These are phyloP conservation scores for Cercospora zeae-maydis DNA, from an alignment of 2,329 filamentous ascomycete species.

Conservation along the genomic window DNA sequence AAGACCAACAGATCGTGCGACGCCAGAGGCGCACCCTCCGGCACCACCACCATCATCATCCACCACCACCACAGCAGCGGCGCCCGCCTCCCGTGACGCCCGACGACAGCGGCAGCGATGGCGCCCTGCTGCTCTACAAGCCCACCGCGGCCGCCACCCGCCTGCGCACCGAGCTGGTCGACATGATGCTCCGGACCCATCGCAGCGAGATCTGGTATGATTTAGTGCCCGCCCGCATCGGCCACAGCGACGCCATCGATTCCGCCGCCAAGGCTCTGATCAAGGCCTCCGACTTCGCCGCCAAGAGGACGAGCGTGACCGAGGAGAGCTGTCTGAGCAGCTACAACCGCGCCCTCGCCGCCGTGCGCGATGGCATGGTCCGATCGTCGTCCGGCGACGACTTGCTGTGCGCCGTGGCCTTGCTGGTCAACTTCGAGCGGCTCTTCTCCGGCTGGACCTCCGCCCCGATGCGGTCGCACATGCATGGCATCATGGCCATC, in stretches of 20 bases:
- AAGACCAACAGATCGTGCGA: slow-evolving; percentile 9
- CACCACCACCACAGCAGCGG: background rate
- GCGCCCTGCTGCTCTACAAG: slow-evolving; percentile 12
- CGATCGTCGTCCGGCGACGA: slow-evolving; percentile 13
- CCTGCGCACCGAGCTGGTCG: slow-evolving; percentile 12
- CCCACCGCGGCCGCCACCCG: slow-evolving; percentile 14
- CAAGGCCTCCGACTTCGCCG: slow-evolving; percentile 15
- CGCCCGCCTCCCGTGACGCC: background rate
- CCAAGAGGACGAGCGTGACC: slow-evolving; percentile 12
- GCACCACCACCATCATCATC: background rate
- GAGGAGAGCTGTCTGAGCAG: slow-evolving; percentile 20
- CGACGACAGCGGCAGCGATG: slow-evolving; percentile 1
- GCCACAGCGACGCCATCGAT: slow-evolving; percentile 19
- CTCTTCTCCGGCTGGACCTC: slow-evolving; percentile 20
- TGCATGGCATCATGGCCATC: slow-evolving; percentile 20
- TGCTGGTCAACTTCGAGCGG: slow-evolving; percentile 21
- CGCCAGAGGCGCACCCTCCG: background rate
- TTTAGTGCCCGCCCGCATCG: slow-evolving; percentile 16
- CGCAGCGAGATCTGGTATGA: slow-evolving; percentile 20
- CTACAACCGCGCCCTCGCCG: slow-evolving; percentile 14
- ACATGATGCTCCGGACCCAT: slow-evolving; percentile 18
- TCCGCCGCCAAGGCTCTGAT: slow-evolving; percentile 17
- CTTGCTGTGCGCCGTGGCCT: slow-evolving; percentile 14
- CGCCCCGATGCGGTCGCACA: slow-evolving; percentile 19
- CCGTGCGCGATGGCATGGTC: slow-evolving; percentile 16